Base-by-base conservation (phyloP, 2,329 filamentous ascomycete genomes). In the Neonectria hederae region DNA sequence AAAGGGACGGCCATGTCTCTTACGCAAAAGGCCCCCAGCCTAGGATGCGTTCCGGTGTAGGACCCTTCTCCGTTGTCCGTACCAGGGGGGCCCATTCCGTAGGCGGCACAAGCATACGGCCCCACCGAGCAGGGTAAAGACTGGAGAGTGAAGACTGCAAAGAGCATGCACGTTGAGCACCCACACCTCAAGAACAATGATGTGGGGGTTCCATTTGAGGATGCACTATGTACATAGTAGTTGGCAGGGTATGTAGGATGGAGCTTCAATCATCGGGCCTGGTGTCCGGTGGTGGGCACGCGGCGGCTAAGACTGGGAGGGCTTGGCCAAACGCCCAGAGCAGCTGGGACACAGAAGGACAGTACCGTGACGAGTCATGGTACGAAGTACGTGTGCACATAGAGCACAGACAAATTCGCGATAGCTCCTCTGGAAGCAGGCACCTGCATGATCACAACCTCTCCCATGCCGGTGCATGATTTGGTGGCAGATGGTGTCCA, bases 361-460 rank as follows among this genome's bases (percentile, higher is more conserved):
- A 26, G 40, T 48, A 19, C 26, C 43, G 58, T 54, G 59, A 59
- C 63, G 63, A 65, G 63, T 65, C 63, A 65, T 54, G 63, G 54
- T 30, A 49, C 26, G 14, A 48, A 24, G 22, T 28, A 48, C 42
- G 24, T 28, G 13, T 17, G 32, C 5, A 35, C 30, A 32, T 32
- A 32, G 10, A n/a, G 38, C 4, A 51, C 13, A 21, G 28, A 35
- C 32, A 58, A 24, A 11, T 65, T 49, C 54, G 42, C 40, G 61
- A 45, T 56, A 65, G 63, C 65, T 57, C 54, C 54, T 55, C 45
- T 51, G 40, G 62, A 70, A 60, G 48, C 64, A 72, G 67, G 62
- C 67, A 70, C 67, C 64, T 72, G 71, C 71, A 73, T 73, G 69
- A 72, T 72, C 71, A 73, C 63, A 67, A 64, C 69, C 65, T 69